Evolutionary conservation across 768 basidiomycete genomes (phyloP), one percentile per base, ranked within the genome.

Genomic region (Hebeloma cylindrosporum): DNA sequence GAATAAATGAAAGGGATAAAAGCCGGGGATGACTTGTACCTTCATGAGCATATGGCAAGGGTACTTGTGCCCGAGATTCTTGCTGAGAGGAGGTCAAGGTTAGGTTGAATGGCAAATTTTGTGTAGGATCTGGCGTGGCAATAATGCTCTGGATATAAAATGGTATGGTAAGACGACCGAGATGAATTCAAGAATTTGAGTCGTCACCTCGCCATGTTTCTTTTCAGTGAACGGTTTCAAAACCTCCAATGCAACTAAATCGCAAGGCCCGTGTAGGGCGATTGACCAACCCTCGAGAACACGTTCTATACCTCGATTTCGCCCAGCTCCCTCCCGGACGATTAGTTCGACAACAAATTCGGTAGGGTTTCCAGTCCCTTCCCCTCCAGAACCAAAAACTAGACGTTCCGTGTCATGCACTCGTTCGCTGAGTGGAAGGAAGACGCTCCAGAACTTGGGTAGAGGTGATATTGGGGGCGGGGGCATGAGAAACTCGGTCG

Each of bases 1-100:
- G 33, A 26, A 23, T 22, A 36, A 34, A 33, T 43, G n/a, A n/a
- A 13, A 25, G 16, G 25, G 43, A 21, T 30, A 49, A 30, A 17
- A 6, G 6, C 14, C n/a, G 21, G 22, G 4, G 4, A 31, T 21
- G 28, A 27, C n/a, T 8, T 26, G 53, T 56, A 80, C 91, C 90
- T 71, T 89, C 82, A 58, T 94, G 93, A 2, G 77, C 88, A 59
- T 96, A 99, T 2, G 95, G 95, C 27, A 97, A 67, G 10, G 91
- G 87, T 2, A 97, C 93, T 46, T 80, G 76, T 1, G 89, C 83
- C 40, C 91, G 77, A 16, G 85, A 83, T 49, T 78, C 75, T 58
- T 85, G 83, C 60, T 97, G 95, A 17, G 86, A 79, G 11, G 79
- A 72, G 7, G 93, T 97, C 42, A 97, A 77, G 40, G 70, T 78